phyloP scores from a whole-genome alignment of 768 basidiomycete genomes.

The Fistulinella prunicolor region DNA sequence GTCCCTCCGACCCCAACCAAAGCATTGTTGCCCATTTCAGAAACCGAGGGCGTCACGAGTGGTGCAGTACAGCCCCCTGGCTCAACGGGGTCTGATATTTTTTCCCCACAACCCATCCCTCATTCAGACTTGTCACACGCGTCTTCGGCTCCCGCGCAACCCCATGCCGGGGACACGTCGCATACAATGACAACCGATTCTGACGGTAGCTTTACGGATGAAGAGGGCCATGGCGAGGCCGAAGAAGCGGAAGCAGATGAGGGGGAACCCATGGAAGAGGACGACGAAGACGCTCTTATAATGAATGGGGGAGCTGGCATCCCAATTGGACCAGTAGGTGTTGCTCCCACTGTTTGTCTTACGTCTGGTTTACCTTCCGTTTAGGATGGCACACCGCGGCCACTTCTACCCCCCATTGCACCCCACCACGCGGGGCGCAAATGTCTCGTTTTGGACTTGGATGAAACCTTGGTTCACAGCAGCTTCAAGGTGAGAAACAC shows the following conservation, averaged over 20 bases:
- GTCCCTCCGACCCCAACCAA: conserved; percentile 50
- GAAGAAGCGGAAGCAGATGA: conserved; percentile 65
- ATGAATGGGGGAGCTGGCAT: conserved; percentile 92
- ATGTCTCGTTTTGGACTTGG: conserved; percentile 94
- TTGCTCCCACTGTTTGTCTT: neutral
- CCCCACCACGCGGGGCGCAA: conserved; percentile 85
- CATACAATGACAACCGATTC: conserved; percentile 33
- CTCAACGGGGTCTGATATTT: conserved; percentile 52
- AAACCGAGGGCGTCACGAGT: conserved; percentile 88
- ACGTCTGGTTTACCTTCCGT: conserved; percentile 3
- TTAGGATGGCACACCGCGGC: conserved; percentile 83
- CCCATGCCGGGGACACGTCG: conserved; percentile 30
- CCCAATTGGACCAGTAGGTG: conserved; percentile 83
- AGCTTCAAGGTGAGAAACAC: conserved; percentile 83
- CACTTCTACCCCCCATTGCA: conserved; percentile 82
- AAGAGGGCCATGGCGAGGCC: conserved; percentile 65
- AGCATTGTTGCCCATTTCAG: conserved; percentile 52
- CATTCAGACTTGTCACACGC: conserved; percentile 25
- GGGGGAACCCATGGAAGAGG: conserved; percentile 62
- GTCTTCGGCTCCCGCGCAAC: conserved; percentile 22
- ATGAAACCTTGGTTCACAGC: conserved; percentile 95
- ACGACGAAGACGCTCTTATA: conserved; percentile 89
- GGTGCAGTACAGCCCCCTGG: conserved; percentile 91
- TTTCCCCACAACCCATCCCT: conserved; percentile 26
- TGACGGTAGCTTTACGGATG: conserved; percentile 49